Base-by-base conservation (phyloP, 805 yeast genomes). In the Myxozyma mucilagina region DNA sequence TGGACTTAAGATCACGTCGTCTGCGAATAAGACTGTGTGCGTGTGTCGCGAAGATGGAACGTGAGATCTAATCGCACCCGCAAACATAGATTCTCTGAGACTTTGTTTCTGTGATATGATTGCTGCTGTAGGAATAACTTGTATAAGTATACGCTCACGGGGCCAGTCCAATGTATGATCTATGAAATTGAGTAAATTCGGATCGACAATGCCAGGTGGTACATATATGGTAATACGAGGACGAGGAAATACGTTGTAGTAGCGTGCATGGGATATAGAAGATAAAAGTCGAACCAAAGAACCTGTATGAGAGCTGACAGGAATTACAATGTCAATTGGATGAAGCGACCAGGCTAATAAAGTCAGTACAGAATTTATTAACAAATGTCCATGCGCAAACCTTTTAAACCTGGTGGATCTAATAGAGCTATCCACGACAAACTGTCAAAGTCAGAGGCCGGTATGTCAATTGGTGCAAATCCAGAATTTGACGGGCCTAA, bases 391-490 rank as follows among this genome's bases (percentile, higher is more conserved):
- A 24, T 24, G 11, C 16, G 34, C 64, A 9, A 35, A 56, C 64
- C 31, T 45, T 56, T 50, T 18, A 63, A 38, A 5, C 59, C 63
- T 6, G 47, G 50, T 1, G 55, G 44, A 13, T 39, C 45, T 6
- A 63, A 42, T 20, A 61, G 43, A 4, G 66, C 32, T 5, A 63
- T 48, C 67, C 67, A 63, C 11, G 44, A 35, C 20, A 63, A 24
- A 9, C 50, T 44, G 1, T 56, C 62, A 10, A 63, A 38, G 13
- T 61, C 65, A 1, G 34, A 34, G 14, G 49, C 56, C 9, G 67
- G 67, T n/a, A 63, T 29, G 24, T 63, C 67, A 54, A 63, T 61
- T 4, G 67, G 67, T 16, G 62, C 65, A 56, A 65, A 61, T 14
- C 16, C 13, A 11, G 66, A 61, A 10, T 32, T 16, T 16, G 62